Base-by-base conservation (phyloP, 2,329 filamentous ascomycete species). In the Sporothrix brasiliensis region DNA sequence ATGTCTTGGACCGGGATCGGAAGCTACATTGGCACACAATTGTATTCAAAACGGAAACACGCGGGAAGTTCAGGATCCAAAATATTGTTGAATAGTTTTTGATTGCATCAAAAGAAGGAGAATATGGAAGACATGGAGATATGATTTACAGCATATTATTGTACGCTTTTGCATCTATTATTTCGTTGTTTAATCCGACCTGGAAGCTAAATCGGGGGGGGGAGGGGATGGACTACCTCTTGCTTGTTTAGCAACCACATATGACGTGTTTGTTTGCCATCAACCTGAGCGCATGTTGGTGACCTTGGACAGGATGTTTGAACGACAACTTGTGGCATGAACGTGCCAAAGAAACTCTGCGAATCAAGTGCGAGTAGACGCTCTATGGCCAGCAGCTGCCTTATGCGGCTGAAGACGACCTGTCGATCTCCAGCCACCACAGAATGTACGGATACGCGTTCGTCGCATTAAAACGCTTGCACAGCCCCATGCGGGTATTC, bases 71-170 rank as follows among this genome's bases (percentile, higher is more conserved):
- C n/a, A 21, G 49, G 30, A 24, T 24, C 24, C 10, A 49, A 67
- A 30, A 67, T n/a, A 30, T 47, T 44, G 50, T 56, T 56, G n/a
- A 30, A 49, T 68, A 49, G 66, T 10, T 44, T 60, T 54, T 24
- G 54, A 52, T 67, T 67, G 65, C 65, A 44, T 67, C 58, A 63
- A 47, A 50, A 52, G 49, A 54, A 19, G 65, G 49, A 67, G 50
- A 19, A 56, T 67, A n/a, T 41, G 49, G 47, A 54, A 30, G 41
- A 67, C 19, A 41, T 21, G 49, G 50, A 24, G 34, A 56, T 67
- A 41, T 24, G n/a, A 34, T 63, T 63, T 27, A 44, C 13, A 11
- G 47, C 27, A 44, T 16, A 13, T 44, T 14, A 24, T 9, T 21
- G 11, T 24, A 39, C n/a, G 39, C 21, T 19, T 16, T 14, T 54